phyloP scores from a whole-genome alignment of 192 early-diverging fungal species.

The Mortierella alpina region DNA sequence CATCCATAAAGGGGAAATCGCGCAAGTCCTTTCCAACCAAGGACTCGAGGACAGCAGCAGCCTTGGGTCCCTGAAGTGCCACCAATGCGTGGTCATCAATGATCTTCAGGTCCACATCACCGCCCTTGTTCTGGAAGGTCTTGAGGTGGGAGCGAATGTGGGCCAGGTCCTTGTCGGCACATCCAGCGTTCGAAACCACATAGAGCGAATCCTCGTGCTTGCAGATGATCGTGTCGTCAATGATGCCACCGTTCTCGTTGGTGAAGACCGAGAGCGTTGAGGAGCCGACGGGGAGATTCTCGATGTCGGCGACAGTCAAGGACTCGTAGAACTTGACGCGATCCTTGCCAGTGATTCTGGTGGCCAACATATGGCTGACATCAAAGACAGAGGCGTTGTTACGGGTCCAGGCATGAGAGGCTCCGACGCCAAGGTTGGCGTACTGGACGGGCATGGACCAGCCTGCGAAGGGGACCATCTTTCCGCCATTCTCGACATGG shows the following conservation, averaged over 20 bases:
- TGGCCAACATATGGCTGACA: slow-evolving; percentile 99
- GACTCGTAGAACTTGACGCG: slow-evolving; percentile 88
- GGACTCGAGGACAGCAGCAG: slow-evolving; percentile 74
- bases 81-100: slow-evolving; percentile 89
- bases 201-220: slow-evolving; percentile 85
- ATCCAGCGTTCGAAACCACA: slow-evolving; percentile 96
- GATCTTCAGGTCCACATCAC: slow-evolving; percentile 87
- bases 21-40: slow-evolving; percentile 69
- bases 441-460: slow-evolving; percentile 98
- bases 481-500: slow-evolving; percentile 91
- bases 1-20: slow-evolving; percentile 93
- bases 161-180: slow-evolving; percentile 95
- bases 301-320: slow-evolving; percentile 88
- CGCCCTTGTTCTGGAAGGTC: slow-evolving; percentile 88
- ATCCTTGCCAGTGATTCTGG: slow-evolving; percentile 88
- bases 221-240: slow-evolving; percentile 97
- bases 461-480: slow-evolving; percentile 98
- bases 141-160: slow-evolving; percentile 86
- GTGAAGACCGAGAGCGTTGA: slow-evolving; percentile 94
- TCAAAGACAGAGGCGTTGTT: slow-evolving; percentile 94
- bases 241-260: slow-evolving; percentile 96
- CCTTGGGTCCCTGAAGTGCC: slow-evolving; percentile 93
- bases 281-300: slow-evolving; percentile 79
- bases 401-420: slow-evolving; percentile 91
- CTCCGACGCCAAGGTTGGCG: slow-evolving; percentile 82